Evolutionary conservation across 1,139 yeast species (phyloP).

Genomic region (Sugiyamaella paludigena): DNA sequence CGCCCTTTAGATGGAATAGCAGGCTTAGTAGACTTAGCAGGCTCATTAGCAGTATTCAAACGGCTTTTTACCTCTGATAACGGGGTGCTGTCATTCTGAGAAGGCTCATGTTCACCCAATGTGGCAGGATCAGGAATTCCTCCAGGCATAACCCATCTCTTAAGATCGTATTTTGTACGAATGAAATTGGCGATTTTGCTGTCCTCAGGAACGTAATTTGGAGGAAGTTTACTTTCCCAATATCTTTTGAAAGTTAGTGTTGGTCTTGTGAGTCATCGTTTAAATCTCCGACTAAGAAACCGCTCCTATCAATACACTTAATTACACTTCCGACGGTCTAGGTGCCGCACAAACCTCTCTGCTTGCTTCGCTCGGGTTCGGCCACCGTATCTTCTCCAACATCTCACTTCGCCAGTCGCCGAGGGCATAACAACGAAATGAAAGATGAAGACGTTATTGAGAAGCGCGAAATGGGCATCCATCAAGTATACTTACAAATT

Average conservation of each 20-base stretch:
- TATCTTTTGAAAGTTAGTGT: slow-evolving; percentile 26
- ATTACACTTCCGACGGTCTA: too few relatives aligned
- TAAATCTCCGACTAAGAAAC: not conserved
- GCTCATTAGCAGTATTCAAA: slow-evolving; percentile 16
- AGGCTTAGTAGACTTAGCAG: slow-evolving; percentile 20
- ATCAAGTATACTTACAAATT: slow-evolving; percentile 56
- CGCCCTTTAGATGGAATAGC: slow-evolving; percentile 1
- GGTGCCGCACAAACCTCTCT: too few relatives aligned
- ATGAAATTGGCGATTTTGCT: slow-evolving; percentile 86
- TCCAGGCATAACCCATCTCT: slow-evolving; percentile 68
- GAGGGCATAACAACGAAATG: too few relatives aligned
- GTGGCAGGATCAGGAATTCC: slow-evolving; percentile 60
- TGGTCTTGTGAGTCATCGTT: not conserved
- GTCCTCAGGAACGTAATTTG: slow-evolving; percentile 72
- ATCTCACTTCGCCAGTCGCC: too few relatives aligned
- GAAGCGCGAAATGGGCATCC: too few relatives aligned
- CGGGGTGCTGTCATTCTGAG: slow-evolving; percentile 26
- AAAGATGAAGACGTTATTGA: not conserved
- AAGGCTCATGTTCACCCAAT: slow-evolving; percentile 26
- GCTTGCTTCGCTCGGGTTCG: too few relatives aligned
- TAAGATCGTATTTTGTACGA: slow-evolving; percentile 84
- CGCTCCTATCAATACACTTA: too few relatives aligned
- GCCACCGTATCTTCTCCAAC: too few relatives aligned
- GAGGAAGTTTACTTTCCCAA: slow-evolving; percentile 83
- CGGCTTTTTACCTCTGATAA: slow-evolving; percentile 29